A percentile compares a stretch with the other conserved stretches of the same genome.
phyloP scores from a whole-genome alignment of 441 rosid genomes.

The Euphorbia corollata region DNA sequence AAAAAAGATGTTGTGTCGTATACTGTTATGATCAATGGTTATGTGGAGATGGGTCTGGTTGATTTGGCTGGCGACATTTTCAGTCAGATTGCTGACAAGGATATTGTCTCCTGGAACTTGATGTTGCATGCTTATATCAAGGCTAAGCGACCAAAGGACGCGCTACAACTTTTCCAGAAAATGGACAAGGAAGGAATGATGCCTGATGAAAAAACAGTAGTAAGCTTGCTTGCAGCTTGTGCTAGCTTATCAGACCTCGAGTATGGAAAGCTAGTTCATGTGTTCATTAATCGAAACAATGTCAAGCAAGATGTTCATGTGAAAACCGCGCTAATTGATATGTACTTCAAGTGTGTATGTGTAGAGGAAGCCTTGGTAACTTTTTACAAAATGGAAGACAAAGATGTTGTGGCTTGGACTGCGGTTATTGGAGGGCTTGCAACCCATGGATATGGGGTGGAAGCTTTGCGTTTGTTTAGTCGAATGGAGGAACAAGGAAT shows the following conservation, averaged over 20 bases:
- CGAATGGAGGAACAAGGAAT: slow-evolving; percentile 25
- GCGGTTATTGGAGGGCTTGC: slow-evolving; percentile 33
- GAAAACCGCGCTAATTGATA: slow-evolving; percentile 26
- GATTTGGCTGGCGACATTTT: slow-evolving; percentile 24
- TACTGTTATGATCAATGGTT: slow-evolving; percentile 30
- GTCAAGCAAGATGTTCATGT: slow-evolving; percentile 22
- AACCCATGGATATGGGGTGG: slow-evolving; percentile 23
- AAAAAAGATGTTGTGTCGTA: slow-evolving; percentile 20
- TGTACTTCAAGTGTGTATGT: slow-evolving; percentile 33
- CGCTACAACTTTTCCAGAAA: slow-evolving; percentile 24
- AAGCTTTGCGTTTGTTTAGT: slow-evolving; percentile 24
- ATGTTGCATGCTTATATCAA: slow-evolving; percentile 27
- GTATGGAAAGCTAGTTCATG: slow-evolving; percentile 23
- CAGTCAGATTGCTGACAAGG: slow-evolving; percentile 19
- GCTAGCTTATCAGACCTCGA: slow-evolving; percentile 24
- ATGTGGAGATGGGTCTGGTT: slow-evolving; percentile 21
- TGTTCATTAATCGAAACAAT: slow-evolving; percentile 17
- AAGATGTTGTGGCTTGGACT: slow-evolving; percentile 28
- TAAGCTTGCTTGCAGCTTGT: slow-evolving; percentile 27
- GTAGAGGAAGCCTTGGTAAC: slow-evolving; percentile 28
- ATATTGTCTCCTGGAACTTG: slow-evolving; percentile 26
- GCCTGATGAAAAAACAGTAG: slow-evolving; percentile 26
- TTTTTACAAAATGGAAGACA: slow-evolving; percentile 28
- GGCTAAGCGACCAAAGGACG: slow-evolving; percentile 17
- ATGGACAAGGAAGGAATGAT: slow-evolving; percentile 18